These are phyloP conservation scores for Diaporthe vaccinii DNA, from an alignment of 2,329 filamentous ascomycete genomes.

Conservation along the genomic window DNA sequence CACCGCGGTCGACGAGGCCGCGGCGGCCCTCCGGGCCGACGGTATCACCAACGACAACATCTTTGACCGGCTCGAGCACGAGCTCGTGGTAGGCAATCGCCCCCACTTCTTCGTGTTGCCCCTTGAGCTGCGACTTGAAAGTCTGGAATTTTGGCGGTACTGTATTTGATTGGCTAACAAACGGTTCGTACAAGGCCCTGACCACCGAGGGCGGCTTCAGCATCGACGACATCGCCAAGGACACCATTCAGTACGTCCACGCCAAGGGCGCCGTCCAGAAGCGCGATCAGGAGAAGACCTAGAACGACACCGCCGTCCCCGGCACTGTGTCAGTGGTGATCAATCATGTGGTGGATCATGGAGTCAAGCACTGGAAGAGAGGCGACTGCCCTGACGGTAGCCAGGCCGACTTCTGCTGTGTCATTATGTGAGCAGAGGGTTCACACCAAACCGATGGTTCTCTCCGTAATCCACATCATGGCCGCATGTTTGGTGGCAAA, in stretches of 20 bases:
- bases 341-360: not conserved
- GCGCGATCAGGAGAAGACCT: not conserved
- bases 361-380: not conserved
- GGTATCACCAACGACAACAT: too few relatives aligned
- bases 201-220: not conserved
- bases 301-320: not conserved
- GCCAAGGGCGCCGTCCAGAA: not conserved
- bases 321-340: not conserved
- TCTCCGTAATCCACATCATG: not conserved
- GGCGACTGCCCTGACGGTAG: not conserved
- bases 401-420: not conserved
- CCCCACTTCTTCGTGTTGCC: too few relatives aligned
- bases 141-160: too few relatives aligned
- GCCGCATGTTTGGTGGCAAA: too few relatives aligned
- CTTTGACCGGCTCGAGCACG: not conserved
- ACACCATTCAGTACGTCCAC: not conserved
- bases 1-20: not conserved
- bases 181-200: not conserved
- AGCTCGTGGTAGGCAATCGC: not conserved
- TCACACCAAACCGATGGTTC: not conserved
- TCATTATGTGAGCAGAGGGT: not conserved
- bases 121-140: not conserved
- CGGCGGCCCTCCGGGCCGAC: not conserved
- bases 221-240: not conserved
- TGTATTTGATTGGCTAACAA: not conserved